Percentiles rank a stretch among this genome's conserved stretches.
Conservation (phyloP, 1,284 basidiomycete genomes). For the Ustilago crameri region DNA sequence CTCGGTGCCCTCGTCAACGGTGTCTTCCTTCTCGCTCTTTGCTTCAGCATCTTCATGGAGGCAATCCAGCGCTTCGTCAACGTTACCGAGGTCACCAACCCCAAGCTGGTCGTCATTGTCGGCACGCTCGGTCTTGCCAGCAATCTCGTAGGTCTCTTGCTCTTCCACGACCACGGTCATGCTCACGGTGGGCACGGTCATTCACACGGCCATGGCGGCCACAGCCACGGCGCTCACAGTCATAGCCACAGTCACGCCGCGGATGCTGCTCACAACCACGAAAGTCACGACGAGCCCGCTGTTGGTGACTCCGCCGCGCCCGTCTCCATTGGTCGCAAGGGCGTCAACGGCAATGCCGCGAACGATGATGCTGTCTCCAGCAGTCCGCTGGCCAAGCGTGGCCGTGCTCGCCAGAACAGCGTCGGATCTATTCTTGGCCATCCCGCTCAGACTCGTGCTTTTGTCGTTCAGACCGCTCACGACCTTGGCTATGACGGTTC, state of each 20-base stretch:
- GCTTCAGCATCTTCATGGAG: constrained; percentile 94
- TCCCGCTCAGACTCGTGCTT: constrained; percentile 87
- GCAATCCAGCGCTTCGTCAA: constrained; percentile 90
- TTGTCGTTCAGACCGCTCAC: constrained; percentile 86
- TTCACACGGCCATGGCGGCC: constrained; percentile 71
- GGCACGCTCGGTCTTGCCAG: constrained; percentile 88
- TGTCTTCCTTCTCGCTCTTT: constrained; percentile 93
- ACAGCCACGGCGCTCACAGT: constrained; percentile 44
- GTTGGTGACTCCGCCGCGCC: constrained; percentile 12
- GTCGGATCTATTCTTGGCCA: constrained; percentile 76
- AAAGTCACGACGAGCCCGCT: constrained; percentile 17
- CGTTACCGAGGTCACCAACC: constrained; percentile 79
- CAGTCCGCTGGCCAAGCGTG: constrained; percentile 16
- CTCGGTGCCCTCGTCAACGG: constrained; percentile 85
- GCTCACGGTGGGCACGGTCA: constrained; percentile 73
- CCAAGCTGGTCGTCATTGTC: constrained; percentile 87
- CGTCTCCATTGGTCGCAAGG: constrained; percentile 20
- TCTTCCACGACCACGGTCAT: constrained; percentile 80
- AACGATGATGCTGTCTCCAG: constrained; percentile 8
- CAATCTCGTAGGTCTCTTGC: constrained; percentile 90
- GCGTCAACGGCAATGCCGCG: constrained; percentile 1
- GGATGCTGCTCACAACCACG: constrained; percentile 11
- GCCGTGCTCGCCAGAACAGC: constrained; percentile 41
- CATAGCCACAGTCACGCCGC: constrained; percentile 44
- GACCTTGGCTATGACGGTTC: constrained; percentile 72